A percentile compares a stretch with the other conserved stretches of the same genome.
Conservation (phyloP, 1,284 basidiomycete genomes). For the Termitomyces sp. region DNA sequence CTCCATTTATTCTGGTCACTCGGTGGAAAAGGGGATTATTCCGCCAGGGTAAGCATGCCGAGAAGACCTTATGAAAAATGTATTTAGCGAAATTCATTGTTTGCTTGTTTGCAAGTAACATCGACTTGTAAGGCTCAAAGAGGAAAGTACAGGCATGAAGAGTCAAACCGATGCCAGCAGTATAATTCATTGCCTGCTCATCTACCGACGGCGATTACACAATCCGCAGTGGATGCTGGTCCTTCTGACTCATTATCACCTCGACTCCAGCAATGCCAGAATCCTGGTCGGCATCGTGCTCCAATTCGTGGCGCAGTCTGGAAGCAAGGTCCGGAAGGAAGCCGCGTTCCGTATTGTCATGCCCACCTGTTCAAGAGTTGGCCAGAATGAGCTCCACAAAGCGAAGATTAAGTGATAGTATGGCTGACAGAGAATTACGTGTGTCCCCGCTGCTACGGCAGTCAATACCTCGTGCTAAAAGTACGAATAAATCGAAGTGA, state of each 20-base stretch:
- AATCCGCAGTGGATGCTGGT: conserved; percentile 56
- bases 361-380: conserved; percentile 46
- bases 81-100: background rate
- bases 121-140: background rate
- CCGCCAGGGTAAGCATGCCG: background rate
- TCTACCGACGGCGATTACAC: conserved; percentile 28
- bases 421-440: conserved; percentile 75
- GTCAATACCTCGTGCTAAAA: conserved; percentile 79
- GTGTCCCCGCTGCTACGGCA: conserved; percentile 62
- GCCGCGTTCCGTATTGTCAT: conserved; percentile 87
- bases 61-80: background rate
- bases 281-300: conserved; percentile 26
- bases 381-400: conserved; percentile 18
- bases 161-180: background rate
- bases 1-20: background rate
- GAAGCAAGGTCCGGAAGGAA: conserved; percentile 66
- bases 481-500: conserved; percentile 9
- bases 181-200: background rate
- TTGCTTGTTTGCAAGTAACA: background rate
- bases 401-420: conserved; percentile 12
- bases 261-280: conserved; percentile 29
- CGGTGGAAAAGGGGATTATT: too few relatives aligned
- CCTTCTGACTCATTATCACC: conserved; percentile 53
- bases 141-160: background rate
- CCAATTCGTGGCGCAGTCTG: conserved; percentile 54